These are phyloP conservation scores for Gossypium bickii DNA, from an alignment of 345 rosid genomes.

Conservation along the genomic window DNA sequence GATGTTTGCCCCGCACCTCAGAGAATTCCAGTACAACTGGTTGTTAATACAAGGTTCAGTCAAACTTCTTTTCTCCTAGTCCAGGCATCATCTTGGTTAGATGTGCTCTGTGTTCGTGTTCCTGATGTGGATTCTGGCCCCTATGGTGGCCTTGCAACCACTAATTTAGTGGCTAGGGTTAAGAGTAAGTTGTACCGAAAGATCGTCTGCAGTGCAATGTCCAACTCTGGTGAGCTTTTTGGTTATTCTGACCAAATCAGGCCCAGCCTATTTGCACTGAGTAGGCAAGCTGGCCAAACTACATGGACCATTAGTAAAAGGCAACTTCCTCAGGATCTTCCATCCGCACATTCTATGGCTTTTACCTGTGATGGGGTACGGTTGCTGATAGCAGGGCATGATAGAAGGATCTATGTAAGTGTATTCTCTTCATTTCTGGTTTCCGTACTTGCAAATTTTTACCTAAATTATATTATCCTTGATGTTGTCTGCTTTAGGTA, in stretches of 20 bases:
- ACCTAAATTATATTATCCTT: neutral
- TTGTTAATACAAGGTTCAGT: conserved; percentile 46
- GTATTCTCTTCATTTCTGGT: neutral
- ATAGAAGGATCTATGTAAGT: conserved; percentile 78
- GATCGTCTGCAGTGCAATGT: conserved; percentile 78
- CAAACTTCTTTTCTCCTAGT: conserved; percentile 69
- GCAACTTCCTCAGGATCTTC: conserved; percentile 58
- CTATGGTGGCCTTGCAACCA: conserved; percentile 51
- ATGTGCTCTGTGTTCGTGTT: conserved; percentile 60
- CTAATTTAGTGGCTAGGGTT: conserved; percentile 60
- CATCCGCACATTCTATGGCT: conserved; percentile 73
- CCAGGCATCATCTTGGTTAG: conserved; percentile 58
- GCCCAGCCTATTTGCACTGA: conserved; percentile 63
- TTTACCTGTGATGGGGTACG: conserved; percentile 67
- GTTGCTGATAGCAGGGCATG: conserved; percentile 70
- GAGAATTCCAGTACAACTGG: conserved; percentile 74
- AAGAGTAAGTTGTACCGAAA: conserved; percentile 66
- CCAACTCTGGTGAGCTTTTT: conserved; percentile 65
- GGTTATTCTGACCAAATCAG: conserved; percentile 77
- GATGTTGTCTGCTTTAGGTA: neutral
- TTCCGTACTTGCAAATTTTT: neutral
- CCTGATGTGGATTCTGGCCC: conserved; percentile 30
- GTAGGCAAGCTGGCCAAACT: conserved; percentile 42
- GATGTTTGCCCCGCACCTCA: conserved; percentile 97
- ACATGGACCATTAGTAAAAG: conserved; percentile 58